Percentiles rank a stretch among this genome's conserved stretches.
These are phyloP conservation scores for Kondoa malvinella DNA, from an alignment of 768 basidiomycete species.

Conservation along the genomic window DNA sequence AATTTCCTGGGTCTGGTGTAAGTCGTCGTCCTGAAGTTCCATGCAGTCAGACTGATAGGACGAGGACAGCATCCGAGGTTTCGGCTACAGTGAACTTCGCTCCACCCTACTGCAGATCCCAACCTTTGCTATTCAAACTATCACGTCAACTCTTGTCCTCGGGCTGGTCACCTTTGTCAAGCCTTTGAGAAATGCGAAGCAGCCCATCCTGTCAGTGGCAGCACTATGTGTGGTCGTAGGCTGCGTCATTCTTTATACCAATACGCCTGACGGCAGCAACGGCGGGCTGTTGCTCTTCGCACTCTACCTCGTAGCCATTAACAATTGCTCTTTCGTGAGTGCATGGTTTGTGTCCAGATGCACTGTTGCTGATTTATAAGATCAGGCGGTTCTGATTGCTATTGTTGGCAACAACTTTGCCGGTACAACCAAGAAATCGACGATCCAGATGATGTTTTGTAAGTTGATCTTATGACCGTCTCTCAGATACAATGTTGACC, in stretches of 20 bases:
- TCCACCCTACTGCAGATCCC: background rate
- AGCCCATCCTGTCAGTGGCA: background rate
- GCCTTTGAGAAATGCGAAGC: background rate
- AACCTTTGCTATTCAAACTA: conserved; percentile 1
- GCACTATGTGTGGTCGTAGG: background rate
- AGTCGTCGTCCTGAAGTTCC: background rate
- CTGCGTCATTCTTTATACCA: background rate
- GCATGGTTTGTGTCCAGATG: background rate
- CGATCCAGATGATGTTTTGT: background rate
- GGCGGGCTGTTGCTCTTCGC: background rate
- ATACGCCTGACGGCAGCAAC: background rate
- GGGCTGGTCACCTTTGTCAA: background rate
- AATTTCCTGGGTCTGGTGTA: background rate
- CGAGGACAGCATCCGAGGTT: background rate
- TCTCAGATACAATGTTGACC: too few relatives aligned
- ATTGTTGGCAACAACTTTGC: background rate
- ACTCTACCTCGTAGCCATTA: background rate
- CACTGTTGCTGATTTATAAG: background rate
- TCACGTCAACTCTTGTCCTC: background rate
- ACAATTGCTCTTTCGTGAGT: background rate
- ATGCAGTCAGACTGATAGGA: background rate
- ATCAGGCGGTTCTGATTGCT: background rate
- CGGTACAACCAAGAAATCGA: background rate
- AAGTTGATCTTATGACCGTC: background rate
- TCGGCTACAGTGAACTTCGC: background rate